Conservation (phyloP, 1,284 basidiomycete species). For the Malassezia sp. region DNA sequence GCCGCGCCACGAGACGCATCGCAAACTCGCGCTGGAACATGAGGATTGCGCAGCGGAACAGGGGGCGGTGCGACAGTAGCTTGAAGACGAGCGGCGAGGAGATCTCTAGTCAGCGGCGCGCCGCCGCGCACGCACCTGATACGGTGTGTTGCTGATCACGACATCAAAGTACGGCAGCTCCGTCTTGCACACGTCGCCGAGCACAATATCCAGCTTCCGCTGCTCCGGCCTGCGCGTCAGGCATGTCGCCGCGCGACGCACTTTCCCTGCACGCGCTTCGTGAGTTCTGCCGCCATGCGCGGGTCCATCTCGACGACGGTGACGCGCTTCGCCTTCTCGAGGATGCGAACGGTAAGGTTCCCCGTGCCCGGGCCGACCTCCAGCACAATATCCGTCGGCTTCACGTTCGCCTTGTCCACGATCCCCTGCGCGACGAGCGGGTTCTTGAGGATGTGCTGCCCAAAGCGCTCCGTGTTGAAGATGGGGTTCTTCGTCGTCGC, state of each 20-base stretch:
- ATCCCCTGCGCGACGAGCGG: conserved; percentile 67
- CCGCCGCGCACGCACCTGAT: conserved; percentile 64
- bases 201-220: conserved; percentile 81
- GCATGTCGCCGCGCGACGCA: conserved; percentile 56
- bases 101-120: conserved; percentile 58
- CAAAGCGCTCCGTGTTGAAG: conserved; percentile 75
- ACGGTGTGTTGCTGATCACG: conserved; percentile 96
- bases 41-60: conserved; percentile 86
- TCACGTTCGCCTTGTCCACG: conserved; percentile 67
- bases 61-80: conserved; percentile 84
- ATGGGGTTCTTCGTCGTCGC: conserved; percentile 44
- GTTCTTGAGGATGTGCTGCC: conserved; percentile 95
- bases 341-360: conserved; percentile 84
- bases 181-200: conserved; percentile 94
- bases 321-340: conserved; percentile 83
- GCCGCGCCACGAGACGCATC: conserved; percentile 74
- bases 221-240: conserved; percentile 67
- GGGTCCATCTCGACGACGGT: conserved; percentile 97
- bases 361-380: conserved; percentile 98
- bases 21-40: conserved; percentile 99
- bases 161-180: conserved; percentile 96
- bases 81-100: conserved; percentile 96
- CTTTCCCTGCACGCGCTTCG: conserved; percentile 96
- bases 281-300: conserved; percentile 93
- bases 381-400: conserved; percentile 86